These are phyloP conservation scores for Mortierella antarctica DNA, from an alignment of 192 early-diverging fungal species.

Conservation along the genomic window DNA sequence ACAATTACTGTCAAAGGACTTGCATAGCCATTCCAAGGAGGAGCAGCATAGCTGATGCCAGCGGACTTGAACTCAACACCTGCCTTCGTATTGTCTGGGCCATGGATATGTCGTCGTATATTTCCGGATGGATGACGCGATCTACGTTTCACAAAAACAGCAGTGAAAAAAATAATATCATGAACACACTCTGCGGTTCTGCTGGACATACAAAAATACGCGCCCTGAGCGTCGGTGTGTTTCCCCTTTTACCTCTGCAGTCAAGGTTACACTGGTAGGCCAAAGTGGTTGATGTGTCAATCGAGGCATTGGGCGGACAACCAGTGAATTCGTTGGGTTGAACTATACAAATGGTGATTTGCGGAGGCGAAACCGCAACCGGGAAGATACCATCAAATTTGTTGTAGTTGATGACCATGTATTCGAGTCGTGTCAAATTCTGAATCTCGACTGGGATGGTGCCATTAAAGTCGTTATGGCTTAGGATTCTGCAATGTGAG, in stretches of 20 bases:
- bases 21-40: background rate
- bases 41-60: background rate
- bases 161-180: background rate
- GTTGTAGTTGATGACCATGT: constrained; percentile 37
- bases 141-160: constrained; percentile 14
- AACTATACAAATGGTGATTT: constrained; percentile 25
- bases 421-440: constrained; percentile 23
- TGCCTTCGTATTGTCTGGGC: background rate
- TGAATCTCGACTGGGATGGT: constrained; percentile 32
- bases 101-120: background rate
- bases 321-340: constrained; percentile 27
- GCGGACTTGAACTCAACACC: background rate
- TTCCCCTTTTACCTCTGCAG: constrained; percentile 18
- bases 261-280: constrained; percentile 44
- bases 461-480: constrained; percentile 29
- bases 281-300: constrained; percentile 17
- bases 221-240: background rate
- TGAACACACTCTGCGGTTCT: too few relatives aligned
- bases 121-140: constrained; percentile 36
- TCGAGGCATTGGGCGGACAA: constrained; percentile 22
- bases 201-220: too few relatives aligned
- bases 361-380: constrained; percentile 3
- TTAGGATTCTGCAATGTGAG: constrained; percentile 6
- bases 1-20: background rate
- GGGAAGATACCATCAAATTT: constrained; percentile 31